Evolutionary conservation across 179 eudicot genomes (phyloP).

Genomic region (Spinacia oleracea): DNA sequence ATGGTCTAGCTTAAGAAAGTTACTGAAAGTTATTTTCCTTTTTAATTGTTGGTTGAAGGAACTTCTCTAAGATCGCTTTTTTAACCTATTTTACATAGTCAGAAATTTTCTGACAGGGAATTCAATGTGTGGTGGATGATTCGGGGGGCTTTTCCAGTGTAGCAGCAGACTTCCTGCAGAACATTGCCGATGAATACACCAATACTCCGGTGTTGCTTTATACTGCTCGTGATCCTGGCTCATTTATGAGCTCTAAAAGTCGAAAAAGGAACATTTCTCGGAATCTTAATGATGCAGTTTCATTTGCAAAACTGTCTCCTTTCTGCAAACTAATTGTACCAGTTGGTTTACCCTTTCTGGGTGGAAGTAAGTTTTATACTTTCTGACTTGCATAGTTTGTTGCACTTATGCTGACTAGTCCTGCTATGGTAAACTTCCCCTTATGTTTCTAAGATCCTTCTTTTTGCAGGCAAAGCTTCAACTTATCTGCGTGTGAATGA

Average conservation of each 20-base stretch:
- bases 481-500: slow-evolving; percentile 55
- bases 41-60: neutral
- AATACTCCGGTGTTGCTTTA: slow-evolving; percentile 80
- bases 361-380: slow-evolving; percentile 48
- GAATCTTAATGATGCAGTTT: slow-evolving; percentile 78
- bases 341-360: slow-evolving; percentile 75
- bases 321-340: slow-evolving; percentile 76
- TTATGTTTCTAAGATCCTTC: neutral
- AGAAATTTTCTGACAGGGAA: slow-evolving; percentile 55
- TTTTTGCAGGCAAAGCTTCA: slow-evolving; percentile 55
- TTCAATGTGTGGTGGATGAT: slow-evolving; percentile 83
- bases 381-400: neutral
- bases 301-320: slow-evolving; percentile 75
- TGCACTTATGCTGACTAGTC: neutral
- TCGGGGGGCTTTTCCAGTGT: slow-evolving; percentile 92
- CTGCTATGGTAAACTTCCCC: neutral
- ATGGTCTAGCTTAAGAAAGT: neutral
- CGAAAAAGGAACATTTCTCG: slow-evolving; percentile 48
- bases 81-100: slow-evolving; percentile 18
- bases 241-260: slow-evolving; percentile 37
- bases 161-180: slow-evolving; percentile 72
- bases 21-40: neutral
- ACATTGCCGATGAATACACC: slow-evolving; percentile 81
- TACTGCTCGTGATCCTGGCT: slow-evolving; percentile 56
- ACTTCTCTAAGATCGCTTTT: neutral